Base-by-base conservation (phyloP, 129 eudicot species). In the Ambrosia artemisiifolia region DNA sequence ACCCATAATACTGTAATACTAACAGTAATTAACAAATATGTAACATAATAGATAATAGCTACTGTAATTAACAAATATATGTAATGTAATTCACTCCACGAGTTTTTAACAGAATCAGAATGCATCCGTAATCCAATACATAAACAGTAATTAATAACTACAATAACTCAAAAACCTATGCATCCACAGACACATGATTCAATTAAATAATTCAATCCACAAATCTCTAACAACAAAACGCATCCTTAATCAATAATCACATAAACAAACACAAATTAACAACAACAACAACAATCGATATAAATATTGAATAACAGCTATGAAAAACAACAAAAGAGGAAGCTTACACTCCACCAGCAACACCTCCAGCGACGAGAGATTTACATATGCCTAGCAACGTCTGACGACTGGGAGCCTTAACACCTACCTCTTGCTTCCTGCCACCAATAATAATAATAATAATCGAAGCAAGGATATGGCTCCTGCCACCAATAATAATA, bases 261-360 rank as follows among this genome's bases (percentile, higher is more conserved):
- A 40, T 7, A 49, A 48, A 48, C 9, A 19, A 8, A 20, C 35
- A 75, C 44, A 38, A 32, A 24, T 19, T 3, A 16, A 3, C 3
- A 12, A 0, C 0, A 70, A 34, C 5, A 43, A 6, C 9, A 24
- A 38, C 7, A 71, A 70, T 1, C 33, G 9, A 46, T 24, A 2
- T 0, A 24, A 24, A 24, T 24, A 53, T 59, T 32, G 28, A 68
- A 46, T 59, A 49, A 44, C 60, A 48, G 19, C 11, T 11, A 47
- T 11, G 11, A 60, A 24, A 11, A 30, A 28, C 14, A 55, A 18
- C 38, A 43, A 34, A 30, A 28, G 18, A 55, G 14, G 30, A 49
- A 34, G 71, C 99, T 82, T 19, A 95, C 99, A 95, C 78, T 73
- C 99, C 99, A 18, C 97, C 99, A 38, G 99, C 99, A 56, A 90